phyloP scores from a whole-genome alignment of 177 flowering plant genomes.

The Telopea speciosissima region DNA sequence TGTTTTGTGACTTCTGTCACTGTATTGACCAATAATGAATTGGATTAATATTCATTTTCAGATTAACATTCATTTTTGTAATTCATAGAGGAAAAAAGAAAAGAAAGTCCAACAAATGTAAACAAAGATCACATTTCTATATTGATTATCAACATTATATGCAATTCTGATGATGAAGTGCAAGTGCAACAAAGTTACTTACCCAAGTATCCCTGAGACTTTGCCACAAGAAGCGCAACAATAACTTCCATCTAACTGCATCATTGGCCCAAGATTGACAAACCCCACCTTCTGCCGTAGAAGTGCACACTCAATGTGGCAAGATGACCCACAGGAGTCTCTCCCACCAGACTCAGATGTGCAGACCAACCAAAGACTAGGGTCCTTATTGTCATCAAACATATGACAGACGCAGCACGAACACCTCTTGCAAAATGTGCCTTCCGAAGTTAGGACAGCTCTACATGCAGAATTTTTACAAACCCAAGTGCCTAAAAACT shows the following conservation, averaged over 20 bases:
- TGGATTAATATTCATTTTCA: neutral
- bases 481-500: constrained; percentile 53
- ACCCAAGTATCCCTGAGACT: constrained; percentile 93
- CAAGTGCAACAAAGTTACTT: constrained; percentile 21
- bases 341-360: constrained; percentile 52
- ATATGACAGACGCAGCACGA: constrained; percentile 96
- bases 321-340: constrained; percentile 86
- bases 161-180: neutral
- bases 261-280: constrained; percentile 81
- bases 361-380: constrained; percentile 98
- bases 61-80: neutral
- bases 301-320: constrained; percentile 97
- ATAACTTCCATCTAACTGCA: constrained; percentile 96
- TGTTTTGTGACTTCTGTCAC: neutral
- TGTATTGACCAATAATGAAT: neutral
- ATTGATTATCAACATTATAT: neutral
- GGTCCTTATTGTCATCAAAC: constrained; percentile 98
- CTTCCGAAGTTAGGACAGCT: constrained; percentile 62
- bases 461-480: constrained; percentile 97
- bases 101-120: neutral
- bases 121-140: neutral
- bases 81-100: neutral
- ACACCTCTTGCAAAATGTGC: constrained; percentile 93
- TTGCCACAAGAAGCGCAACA: constrained; percentile 98
- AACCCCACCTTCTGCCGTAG: constrained; percentile 81